Evolutionary conservation across 2,329 filamentous ascomycete species (phyloP), one percentile per base, ranked within the genome.

Genomic region (Aureobasidium zeae): DNA sequence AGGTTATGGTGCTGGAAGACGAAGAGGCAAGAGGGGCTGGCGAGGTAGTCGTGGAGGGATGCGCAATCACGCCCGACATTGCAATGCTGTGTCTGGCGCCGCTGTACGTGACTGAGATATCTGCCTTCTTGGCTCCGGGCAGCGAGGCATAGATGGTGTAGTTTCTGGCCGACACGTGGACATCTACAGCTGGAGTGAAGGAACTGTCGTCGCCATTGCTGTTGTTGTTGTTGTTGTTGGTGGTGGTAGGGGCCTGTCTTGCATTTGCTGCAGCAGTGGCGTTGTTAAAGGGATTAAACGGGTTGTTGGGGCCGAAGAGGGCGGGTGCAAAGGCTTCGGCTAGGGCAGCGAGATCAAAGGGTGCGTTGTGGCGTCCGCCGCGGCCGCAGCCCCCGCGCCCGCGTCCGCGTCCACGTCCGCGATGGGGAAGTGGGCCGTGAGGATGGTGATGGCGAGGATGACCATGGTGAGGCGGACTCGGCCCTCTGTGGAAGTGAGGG

Each of bases 81-180:
- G 71, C 76, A 30, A 93, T 67, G 44, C 74, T 67, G 34, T 70
- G 73, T 55, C 76, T 77, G 47, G 85, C 80, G 0, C 75, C 70
- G 52, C 89, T 77, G 76, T 83, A 93, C 60, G 80, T 79, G 33
- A 91, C 76, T 46, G 74, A 81, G 5, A 91, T 68, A 55, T 91
- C 83, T 54, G 85, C 74, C 63, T 87, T 88, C 64, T 80, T 80
- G 2, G 81, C 84, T 19, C 86, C 86, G 0, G 86, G 83, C 0
- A 93, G 71, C 1, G 83, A 80, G 35, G 77, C 57, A 60, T 91
- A 84, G 7, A 91, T 65, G 31, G 86, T 67, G 58, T 79, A 87
- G 11, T 76, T 63, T 22, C 66, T 63, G 5, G 76, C 63, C 4
- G 79, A 82, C 58, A 81, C 75, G 68, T 89, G 91, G 51, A 88